Base-by-base conservation (phyloP, 352 stramenopile species). In the Phytopythium ostracodes region DNA sequence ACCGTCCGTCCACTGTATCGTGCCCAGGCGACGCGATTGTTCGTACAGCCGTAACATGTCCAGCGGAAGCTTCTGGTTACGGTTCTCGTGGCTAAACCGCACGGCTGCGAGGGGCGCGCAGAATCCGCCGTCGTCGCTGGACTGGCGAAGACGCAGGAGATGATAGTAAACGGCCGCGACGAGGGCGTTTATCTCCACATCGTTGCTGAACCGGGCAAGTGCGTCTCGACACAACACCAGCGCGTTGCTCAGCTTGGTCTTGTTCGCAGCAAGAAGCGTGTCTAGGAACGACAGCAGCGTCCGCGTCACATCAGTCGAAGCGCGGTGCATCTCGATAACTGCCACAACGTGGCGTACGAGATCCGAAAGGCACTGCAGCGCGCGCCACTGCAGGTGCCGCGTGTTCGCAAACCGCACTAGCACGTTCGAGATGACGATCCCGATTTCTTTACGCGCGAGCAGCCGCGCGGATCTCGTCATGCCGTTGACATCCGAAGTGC, bases 61-160 rank as follows among this genome's bases (percentile, higher is more conserved):
- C 6, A 78, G 38, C 31, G 73, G 62, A 2, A 81, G 43, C 27
- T 58, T 43, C 10, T 78, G 65, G 27, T 49, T 76, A 15, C 55
- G 46, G 22, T 36, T 53, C 51, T 64, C 61, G 27, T 76, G 67
- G 25, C 64, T 74, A 22, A 81, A 81, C 11, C 68, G 67, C 5
- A 78, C 17, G 12, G 53, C 52, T 14, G 63, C 36, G 20, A 31
- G 44, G 18, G 29, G 31, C 4, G 29, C 20, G 9, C n/a, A 25
- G 47, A 12, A 54, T 6, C n/a, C 27, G 35, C 59, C 6, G 42
- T 25, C 42, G 42, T 25, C 42, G 42, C 7, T 62, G 6, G 52
- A 42, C 4, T 47, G 40, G 31, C 49, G 56, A 40, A 62, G 59
- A 12, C 55, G 61, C 1, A 81, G 29, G 22, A 79, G 36, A 57